Evolutionary conservation across 1,139 yeast species (phyloP).

Genomic region (Magnusiomyces suaveolens): DNA sequence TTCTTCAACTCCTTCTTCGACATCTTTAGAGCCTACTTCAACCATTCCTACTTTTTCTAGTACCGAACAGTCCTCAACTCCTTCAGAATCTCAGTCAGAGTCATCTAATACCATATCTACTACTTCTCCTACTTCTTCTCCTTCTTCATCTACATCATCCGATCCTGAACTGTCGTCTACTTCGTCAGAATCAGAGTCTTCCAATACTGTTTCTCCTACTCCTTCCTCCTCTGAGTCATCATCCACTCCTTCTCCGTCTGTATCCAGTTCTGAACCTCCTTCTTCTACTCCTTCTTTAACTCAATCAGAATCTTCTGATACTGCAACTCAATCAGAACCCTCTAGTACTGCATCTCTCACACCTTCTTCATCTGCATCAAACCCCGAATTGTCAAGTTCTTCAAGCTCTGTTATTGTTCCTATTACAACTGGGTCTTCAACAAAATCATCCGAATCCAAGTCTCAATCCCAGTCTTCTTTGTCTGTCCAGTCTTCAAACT

Average conservation of each 20-base stretch:
- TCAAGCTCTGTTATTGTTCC: background rate
- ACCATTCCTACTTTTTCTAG: background rate
- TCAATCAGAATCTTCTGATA: background rate
- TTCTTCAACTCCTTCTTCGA: background rate
- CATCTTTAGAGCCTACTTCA: background rate
- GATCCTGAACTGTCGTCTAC: conserved; percentile 48
- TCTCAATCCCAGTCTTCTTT: background rate
- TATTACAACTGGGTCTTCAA: background rate
- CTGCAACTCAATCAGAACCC: background rate
- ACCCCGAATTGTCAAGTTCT: no score
- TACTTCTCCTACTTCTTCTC: background rate
- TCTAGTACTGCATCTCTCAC: background rate
- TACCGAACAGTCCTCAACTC: background rate
- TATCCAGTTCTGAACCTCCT: background rate
- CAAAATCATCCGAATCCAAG: background rate
- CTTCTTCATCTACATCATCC: background rate
- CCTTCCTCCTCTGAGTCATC: conserved; percentile 76
- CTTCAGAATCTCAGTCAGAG: background rate
- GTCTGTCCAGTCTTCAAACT: background rate
- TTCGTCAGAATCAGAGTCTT: conserved; percentile 88
- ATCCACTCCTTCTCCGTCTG: background rate
- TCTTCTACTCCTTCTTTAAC: background rate
- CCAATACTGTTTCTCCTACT: conserved; percentile 79
- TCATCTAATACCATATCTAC: background rate
- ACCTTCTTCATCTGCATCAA: background rate